These are phyloP conservation scores for Jatropha podagrica DNA, from an alignment of 441 rosid species.

Conservation along the genomic window DNA sequence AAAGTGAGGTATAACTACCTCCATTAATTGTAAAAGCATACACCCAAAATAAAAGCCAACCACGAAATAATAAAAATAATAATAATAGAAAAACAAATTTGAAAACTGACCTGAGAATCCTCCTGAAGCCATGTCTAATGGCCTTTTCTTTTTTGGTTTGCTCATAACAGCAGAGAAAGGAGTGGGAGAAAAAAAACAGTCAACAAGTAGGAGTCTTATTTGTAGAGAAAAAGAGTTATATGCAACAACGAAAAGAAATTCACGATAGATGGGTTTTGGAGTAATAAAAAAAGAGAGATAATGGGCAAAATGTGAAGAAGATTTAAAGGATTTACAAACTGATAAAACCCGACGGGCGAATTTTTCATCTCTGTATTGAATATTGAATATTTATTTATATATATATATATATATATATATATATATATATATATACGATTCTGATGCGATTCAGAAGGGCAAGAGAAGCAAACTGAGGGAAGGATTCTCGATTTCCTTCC, in stretches of 20 bases:
- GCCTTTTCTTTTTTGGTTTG: slow-evolving; percentile 17
- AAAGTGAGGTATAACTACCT: slow-evolving; percentile 1
- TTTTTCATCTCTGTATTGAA: too few species aligned
- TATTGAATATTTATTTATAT: too few species aligned
- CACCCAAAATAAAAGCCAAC: not conserved
- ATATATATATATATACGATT: not conserved
- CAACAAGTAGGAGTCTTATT: not conserved
- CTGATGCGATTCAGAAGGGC: not conserved
- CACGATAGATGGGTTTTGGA: not conserved
- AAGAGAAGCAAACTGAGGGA: not conserved
- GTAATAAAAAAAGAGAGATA: not conserved
- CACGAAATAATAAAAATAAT: not conserved
- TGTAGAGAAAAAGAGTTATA: not conserved
- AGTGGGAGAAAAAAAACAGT: not conserved
- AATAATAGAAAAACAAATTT: slow-evolving; percentile 2
- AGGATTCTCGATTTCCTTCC: not conserved
- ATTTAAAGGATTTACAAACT: too few species aligned
- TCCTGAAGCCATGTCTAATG: slow-evolving; percentile 10
- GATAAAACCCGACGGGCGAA: too few species aligned
- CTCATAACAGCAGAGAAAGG: not conserved
- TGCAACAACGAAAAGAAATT: not conserved
- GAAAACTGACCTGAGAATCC: slow-evolving; percentile 19
- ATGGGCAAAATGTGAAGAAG: slow-evolving; percentile 6
- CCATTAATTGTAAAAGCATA: not conserved
- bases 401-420: not conserved